These are phyloP conservation scores for Trypanosoma congolense DNA, from an alignment of 208 protist species.

Conservation along the genomic window DNA sequence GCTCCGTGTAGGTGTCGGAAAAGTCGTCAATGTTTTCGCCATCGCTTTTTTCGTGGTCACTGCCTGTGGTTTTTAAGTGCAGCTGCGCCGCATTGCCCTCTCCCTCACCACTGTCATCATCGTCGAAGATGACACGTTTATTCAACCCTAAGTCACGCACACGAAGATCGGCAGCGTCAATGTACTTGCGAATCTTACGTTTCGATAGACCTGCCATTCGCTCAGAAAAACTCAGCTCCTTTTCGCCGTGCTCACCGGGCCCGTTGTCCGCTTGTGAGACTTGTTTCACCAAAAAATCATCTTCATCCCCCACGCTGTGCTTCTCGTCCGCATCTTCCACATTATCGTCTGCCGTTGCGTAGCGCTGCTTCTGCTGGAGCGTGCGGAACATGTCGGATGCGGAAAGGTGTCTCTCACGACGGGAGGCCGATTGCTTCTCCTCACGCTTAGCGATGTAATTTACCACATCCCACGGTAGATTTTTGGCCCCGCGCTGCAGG, in stretches of 20 bases:
- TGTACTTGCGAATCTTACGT: constrained; percentile 66
- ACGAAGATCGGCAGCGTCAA: constrained; percentile 78
- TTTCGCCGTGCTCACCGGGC: constrained; percentile 1
- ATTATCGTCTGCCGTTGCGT: constrained; percentile 37
- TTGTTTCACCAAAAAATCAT: constrained; percentile 15
- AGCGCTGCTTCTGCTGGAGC: constrained; percentile 75
- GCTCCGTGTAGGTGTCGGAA: constrained; percentile 35
- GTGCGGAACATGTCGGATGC: constrained; percentile 84
- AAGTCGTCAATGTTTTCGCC: constrained; percentile 5
- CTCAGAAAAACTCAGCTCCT: constrained; percentile 63
- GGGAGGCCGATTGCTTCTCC: constrained; percentile 24
- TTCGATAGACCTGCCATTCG: constrained; percentile 86
- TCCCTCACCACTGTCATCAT: constrained; percentile 64
- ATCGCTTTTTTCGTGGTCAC: too few species aligned
- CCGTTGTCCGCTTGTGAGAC: background rate
- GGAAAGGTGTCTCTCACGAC: constrained; percentile 78
- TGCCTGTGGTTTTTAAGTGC: too few species aligned
- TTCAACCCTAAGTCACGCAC: constrained; percentile 75
- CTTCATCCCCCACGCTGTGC: constrained; percentile 37
- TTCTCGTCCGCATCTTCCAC: constrained; percentile 28
- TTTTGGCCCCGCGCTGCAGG: constrained; percentile 77
- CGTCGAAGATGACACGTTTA: constrained; percentile 53
- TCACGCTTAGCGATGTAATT: constrained; percentile 71
- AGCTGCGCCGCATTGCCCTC: too few species aligned
- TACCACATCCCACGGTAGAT: constrained; percentile 84